Base-by-base conservation (phyloP, 345 rosid species). In the Eutrema japonicum region DNA sequence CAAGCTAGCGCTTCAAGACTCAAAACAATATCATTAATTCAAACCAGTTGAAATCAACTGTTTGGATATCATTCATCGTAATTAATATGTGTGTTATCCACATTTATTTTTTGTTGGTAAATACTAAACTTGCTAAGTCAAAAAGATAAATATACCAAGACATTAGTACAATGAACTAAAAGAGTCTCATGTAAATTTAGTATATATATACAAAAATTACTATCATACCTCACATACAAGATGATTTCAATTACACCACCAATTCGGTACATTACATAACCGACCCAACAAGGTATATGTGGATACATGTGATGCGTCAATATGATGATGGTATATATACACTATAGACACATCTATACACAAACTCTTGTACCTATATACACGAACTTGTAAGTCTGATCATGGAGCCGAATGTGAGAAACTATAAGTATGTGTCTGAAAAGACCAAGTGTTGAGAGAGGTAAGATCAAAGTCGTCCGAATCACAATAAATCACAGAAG, bases 401-500 rank as follows among this genome's bases (percentile, higher is more conserved):
- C 63, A 71, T 14, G 72, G 76, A 77, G 76, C 76, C 8, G 76
- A 69, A 50, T 35, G 72, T 27, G 72, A 71, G 40, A 63, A 64
- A 41, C 38, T 14, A 33, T 57, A 77, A 12, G 42, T 37, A 26
- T 33, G 16, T 8, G 74, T 77, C 53, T 70, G 55, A 70, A 77
- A 77, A 35, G 41, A 77, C 76, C 51, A 70, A 49, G 8, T 64
- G 16, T 70, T 70, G 14, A 9, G 26, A 40, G 76, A 76, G 12
- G 30, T 43, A 16, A 50, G 41, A 58, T 71, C 80, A 51, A 51
- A 57, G 22, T 65, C 77, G 18, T 77, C 80, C 42, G 68, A 65
- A 43, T 77, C 80, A 65, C 68, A 77, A 35, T 77, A 77, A 16
- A 77, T 56, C 10, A 77, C 80, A 33, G 72, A 77, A 47, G 79